Evolutionary conservation across 2,329 filamentous ascomycete genomes (phyloP).

Genomic region (Penicillium expansum): DNA sequence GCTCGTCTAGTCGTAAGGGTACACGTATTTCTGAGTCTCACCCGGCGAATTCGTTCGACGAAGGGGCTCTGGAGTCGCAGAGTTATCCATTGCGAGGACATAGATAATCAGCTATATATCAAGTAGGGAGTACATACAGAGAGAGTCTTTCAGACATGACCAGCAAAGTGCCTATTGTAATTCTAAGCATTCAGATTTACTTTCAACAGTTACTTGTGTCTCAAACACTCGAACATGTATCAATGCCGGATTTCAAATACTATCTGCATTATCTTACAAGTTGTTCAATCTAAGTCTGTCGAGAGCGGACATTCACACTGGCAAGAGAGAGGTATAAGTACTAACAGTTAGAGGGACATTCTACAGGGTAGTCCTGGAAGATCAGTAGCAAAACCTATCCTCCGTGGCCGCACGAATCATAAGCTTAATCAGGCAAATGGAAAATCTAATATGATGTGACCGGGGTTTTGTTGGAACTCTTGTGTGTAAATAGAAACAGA

Average conservation of each 20-base stretch:
- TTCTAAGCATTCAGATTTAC: neutral
- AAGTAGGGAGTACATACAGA: neutral
- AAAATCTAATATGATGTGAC: neutral
- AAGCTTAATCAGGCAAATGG: neutral
- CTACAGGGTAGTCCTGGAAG: neutral
- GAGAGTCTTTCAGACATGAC: neutral
- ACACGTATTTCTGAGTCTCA: neutral
- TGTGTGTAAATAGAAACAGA: neutral
- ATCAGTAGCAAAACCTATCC: neutral
- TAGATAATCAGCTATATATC: neutral
- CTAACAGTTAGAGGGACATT: too few relatives aligned
- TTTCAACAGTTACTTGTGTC: neutral
- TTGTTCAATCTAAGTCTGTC: too few relatives aligned
- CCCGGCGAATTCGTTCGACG: neutral
- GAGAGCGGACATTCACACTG: too few relatives aligned
- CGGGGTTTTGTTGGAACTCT: neutral
- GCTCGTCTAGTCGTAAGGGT: neutral
- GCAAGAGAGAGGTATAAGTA: too few relatives aligned
- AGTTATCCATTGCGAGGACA: neutral
- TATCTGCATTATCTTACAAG: too few relatives aligned
- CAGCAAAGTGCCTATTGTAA: neutral
- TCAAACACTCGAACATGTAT: too few relatives aligned
- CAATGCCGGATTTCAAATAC: too few relatives aligned
- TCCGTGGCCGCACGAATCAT: neutral
- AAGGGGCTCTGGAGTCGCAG: neutral